Conservation (phyloP, 2,329 filamentous ascomycete genomes). For the Penicillium sp. region DNA sequence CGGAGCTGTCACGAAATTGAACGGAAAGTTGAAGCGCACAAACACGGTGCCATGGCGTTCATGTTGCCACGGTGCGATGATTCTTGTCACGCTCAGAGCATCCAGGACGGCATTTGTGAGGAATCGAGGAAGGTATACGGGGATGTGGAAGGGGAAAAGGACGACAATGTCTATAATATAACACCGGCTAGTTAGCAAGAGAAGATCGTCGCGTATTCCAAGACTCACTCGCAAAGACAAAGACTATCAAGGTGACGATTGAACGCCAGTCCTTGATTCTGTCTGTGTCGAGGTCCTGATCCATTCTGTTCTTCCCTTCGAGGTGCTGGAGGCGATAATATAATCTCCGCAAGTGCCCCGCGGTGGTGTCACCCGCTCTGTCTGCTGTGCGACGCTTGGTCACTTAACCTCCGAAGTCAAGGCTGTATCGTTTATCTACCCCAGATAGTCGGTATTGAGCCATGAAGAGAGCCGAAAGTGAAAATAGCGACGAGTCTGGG, state of each 20-base stretch:
- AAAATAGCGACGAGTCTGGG: neutral
- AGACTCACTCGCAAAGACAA: conserved; percentile 71
- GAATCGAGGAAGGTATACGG: conserved; percentile 62
- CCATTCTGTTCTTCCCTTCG: conserved; percentile 25
- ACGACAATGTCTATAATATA: conserved; percentile 67
- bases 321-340: neutral
- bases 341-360: neutral
- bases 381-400: neutral
- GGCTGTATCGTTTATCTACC: neutral
- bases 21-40: conserved; percentile 61
- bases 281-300: conserved; percentile 53
- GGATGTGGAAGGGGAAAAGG: conserved; percentile 70
- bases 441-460: neutral
- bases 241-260: conserved; percentile 72
- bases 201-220: neutral
- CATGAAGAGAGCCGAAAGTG: neutral
- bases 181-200: neutral
- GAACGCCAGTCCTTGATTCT: conserved; percentile 70
- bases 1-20: conserved; percentile 74
- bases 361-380: neutral
- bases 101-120: conserved; percentile 54
- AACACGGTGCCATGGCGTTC: conserved; percentile 42
- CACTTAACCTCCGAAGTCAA: neutral
- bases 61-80: conserved; percentile 52
- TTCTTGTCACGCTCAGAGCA: conserved; percentile 52